A percentile compares a stretch with the other conserved stretches of the same genome.
Evolutionary conservation across 1,284 basidiomycete genomes (phyloP).

Genomic region (Trichosporon sp.): DNA sequence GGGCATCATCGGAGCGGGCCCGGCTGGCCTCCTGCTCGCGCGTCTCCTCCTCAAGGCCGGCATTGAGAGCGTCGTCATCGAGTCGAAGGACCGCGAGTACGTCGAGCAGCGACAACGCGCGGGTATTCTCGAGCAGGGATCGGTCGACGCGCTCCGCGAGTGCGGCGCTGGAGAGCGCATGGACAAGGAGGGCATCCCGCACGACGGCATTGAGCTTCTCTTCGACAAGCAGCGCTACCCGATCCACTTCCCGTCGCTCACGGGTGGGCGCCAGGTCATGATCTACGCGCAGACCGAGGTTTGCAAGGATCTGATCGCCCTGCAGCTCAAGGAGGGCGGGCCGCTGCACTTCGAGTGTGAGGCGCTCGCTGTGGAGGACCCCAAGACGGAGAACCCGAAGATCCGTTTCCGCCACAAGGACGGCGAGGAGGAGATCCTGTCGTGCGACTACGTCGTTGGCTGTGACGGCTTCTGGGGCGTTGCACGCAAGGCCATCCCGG

Average conservation of each 20-base stretch:
- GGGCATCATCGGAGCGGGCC: slow-evolving; percentile 23
- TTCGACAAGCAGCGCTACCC: slow-evolving; percentile 19
- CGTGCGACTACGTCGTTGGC: slow-evolving; percentile 19
- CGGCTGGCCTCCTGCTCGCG: slow-evolving; percentile 20
- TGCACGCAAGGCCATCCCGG: slow-evolving; percentile 18
- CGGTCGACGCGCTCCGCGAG: slow-evolving; percentile 20
- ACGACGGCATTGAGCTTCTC: slow-evolving; percentile 24
- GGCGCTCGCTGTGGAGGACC: slow-evolving; percentile 13
- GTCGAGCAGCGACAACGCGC: slow-evolving; percentile 26
- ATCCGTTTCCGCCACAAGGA: slow-evolving; percentile 18
- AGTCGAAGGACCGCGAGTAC: slow-evolving; percentile 25
- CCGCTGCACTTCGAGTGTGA: slow-evolving; percentile 17
- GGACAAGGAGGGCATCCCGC: slow-evolving; percentile 23
- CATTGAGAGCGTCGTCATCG: slow-evolving; percentile 19
- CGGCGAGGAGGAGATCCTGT: slow-evolving; percentile 10
- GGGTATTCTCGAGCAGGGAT: slow-evolving; percentile 23
- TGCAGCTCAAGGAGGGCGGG: slow-evolving; percentile 21
- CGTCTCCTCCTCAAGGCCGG: slow-evolving; percentile 17
- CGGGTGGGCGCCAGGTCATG: slow-evolving; percentile 20
- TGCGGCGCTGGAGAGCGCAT: slow-evolving; percentile 17
- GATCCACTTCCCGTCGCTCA: slow-evolving; percentile 19
- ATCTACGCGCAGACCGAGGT: slow-evolving; percentile 27
- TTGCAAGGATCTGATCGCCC: slow-evolving; percentile 23
- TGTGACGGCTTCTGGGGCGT: slow-evolving; percentile 25
- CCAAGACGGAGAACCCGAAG: slow-evolving; percentile 14